Percentiles rank a stretch among this genome's conserved stretches.
Evolutionary conservation across 2,329 filamentous ascomycete species (phyloP).

Genomic region (Fusarium burgessii): DNA sequence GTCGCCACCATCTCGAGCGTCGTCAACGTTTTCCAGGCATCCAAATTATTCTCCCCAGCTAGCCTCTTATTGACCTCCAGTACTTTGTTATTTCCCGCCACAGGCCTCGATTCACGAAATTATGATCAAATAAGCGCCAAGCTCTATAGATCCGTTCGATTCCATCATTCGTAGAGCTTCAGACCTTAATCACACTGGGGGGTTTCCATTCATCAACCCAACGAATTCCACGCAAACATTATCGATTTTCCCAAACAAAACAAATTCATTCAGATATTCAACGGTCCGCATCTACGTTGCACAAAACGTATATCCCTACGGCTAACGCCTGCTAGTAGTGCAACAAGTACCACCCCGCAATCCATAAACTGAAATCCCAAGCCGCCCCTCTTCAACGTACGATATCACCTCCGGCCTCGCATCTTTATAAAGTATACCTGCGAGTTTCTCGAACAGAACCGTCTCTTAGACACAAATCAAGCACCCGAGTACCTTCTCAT

Average conservation of each 20-base stretch:
- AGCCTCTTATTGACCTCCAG: neutral
- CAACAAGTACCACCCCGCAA: conserved; percentile 33
- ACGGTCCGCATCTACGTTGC: neutral
- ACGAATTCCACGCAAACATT: neutral
- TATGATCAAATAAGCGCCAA: conserved; percentile 38
- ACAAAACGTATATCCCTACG: neutral
- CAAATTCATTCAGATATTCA: neutral
- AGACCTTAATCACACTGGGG: neutral
- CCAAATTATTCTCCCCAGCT: neutral
- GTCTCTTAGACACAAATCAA: neutral
- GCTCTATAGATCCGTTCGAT: conserved; percentile 36
- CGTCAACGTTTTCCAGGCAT: conserved; percentile 28
- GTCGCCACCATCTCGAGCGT: conserved; percentile 35
- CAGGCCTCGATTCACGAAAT: neutral
- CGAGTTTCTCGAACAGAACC: neutral
- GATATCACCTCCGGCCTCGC: neutral
- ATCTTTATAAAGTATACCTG: neutral
- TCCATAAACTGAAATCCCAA: conserved; percentile 5
- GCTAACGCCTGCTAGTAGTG: neutral
- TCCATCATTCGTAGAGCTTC: conserved; percentile 33
- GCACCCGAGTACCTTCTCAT: conserved; percentile 32
- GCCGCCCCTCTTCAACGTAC: conserved; percentile 24
- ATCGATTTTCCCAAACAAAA: neutral
- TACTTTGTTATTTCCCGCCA: neutral
- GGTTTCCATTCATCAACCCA: neutral